Evolutionary conservation across 2,329 filamentous ascomycete species (phyloP).

Genomic region (Dactylellina leptospora): DNA sequence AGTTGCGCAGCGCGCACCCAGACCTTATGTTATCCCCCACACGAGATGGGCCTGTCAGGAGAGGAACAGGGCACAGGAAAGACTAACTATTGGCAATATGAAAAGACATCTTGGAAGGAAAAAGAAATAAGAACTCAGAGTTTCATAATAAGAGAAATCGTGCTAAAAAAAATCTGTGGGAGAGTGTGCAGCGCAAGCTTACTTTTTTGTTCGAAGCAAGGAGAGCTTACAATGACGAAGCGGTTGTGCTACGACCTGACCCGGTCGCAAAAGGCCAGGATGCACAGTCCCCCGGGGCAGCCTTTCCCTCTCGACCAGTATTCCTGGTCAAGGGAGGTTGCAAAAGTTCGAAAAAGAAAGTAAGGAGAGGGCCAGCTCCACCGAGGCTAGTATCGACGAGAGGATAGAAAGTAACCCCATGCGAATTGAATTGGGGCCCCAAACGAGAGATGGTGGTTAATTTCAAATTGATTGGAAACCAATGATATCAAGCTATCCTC

Average conservation of each 20-base stretch:
- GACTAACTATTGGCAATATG: conserved; percentile 18
- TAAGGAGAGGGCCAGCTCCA: conserved; percentile 20
- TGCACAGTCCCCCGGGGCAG: conserved; percentile 38
- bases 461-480: conserved; percentile 53
- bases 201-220: conserved; percentile 50
- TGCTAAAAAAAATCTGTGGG: conserved; percentile 52
- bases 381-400: conserved; percentile 28
- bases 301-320: conserved; percentile 30
- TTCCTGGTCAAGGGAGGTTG: conserved; percentile 13
- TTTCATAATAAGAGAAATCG: conserved; percentile 49
- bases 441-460: conserved; percentile 47
- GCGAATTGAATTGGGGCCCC: conserved; percentile 42
- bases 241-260: conserved; percentile 50
- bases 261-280: conserved; percentile 40
- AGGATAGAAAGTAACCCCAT: conserved; percentile 36
- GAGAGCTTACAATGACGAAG: conserved; percentile 54
- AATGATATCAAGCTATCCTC: conserved; percentile 51
- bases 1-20: conserved; percentile 38
- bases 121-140: conserved; percentile 48
- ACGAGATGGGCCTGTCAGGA: conserved; percentile 51
- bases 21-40: conserved; percentile 53
- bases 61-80: conserved; percentile 45
- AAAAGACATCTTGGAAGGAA: conserved; percentile 26
- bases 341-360: conserved; percentile 50
- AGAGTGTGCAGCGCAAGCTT: conserved; percentile 43